Evolutionary conservation across 108 stramenopile species (phyloP).

Genomic region (Stephanodiscus minutulus): DNA sequence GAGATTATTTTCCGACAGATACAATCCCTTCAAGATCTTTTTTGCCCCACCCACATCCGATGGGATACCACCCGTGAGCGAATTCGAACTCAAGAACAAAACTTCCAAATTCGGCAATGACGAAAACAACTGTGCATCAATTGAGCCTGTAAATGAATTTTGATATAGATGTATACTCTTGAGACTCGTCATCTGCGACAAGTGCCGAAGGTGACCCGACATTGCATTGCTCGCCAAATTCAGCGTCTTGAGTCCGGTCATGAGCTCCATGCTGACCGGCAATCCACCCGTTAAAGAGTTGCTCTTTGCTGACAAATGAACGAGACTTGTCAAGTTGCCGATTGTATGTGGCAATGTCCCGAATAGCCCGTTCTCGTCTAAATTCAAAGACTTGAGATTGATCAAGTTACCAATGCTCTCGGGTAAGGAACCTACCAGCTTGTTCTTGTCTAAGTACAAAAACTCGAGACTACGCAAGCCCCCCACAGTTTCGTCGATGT

Average conservation of each 20-base stretch:
- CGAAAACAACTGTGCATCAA: slow-evolving; percentile 25
- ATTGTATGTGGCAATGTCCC: slow-evolving; percentile 51
- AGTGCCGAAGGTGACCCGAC: slow-evolving; percentile 27
- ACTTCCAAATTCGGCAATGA: slow-evolving; percentile 20
- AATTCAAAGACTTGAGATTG: slow-evolving; percentile 32
- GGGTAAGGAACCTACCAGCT: slow-evolving; percentile 62
- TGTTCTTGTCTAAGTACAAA: slow-evolving; percentile 69
- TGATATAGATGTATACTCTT: slow-evolving; percentile 40
- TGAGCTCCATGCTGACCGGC: slow-evolving; percentile 32
- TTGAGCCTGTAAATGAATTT: slow-evolving; percentile 36
- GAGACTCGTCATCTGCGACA: slow-evolving; percentile 23
- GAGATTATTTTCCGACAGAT: slow-evolving; percentile 65
- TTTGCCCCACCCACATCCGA: slow-evolving; percentile 34
- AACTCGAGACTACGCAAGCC: slow-evolving; percentile 51
- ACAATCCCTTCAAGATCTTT: slow-evolving; percentile 50
- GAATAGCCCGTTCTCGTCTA: slow-evolving; percentile 48
- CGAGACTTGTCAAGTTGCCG: slow-evolving; percentile 50
- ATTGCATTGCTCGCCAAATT: slow-evolving; percentile 46
- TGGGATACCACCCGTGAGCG: slow-evolving; percentile 55
- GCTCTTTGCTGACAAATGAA: slow-evolving; percentile 50
- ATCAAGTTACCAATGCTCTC: slow-evolving; percentile 38
- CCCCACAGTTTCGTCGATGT: slow-evolving; percentile 39
- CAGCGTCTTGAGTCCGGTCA: slow-evolving; percentile 49
- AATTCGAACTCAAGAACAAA: slow-evolving; percentile 47
- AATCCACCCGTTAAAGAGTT: slow-evolving; percentile 54